Evolutionary conservation across 2,329 filamentous ascomycete species (phyloP), one percentile per base, ranked within the genome.

Genomic region (Phialophora expanda): DNA sequence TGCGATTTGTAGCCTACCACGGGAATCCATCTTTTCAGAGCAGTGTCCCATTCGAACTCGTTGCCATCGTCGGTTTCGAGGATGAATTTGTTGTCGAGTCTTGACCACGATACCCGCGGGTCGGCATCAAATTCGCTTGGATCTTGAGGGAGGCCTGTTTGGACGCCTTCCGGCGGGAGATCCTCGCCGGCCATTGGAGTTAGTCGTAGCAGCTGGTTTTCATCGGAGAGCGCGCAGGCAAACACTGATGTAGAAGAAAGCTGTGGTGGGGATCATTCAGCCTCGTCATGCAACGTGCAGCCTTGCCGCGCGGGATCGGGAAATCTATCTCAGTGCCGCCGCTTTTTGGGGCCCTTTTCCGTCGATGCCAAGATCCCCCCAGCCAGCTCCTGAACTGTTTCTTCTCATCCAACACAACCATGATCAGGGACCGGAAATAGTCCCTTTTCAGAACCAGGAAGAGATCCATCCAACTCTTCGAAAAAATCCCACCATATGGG

Each of bases 71-170:
- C 91, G 64, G 91, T 90, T 68, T 96, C 93, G 7, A 95, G 87
- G 61, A 95, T 86, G 80, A 89, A 94, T 76, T 92, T 94, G 74
- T 87, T 84, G 78, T 94, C 90, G 67, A 92, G 83, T 75, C 87
- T 90, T n/a, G 91, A 94, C 80, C 90, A 96, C 5, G 92, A 94
- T 74, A 97, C 91, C 72, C 93, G 90, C 30, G 91, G 86, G 76
- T 97, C 93, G 65, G 81, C 81, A 73, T 90, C 88, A 76, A 96
- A 96, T 56, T 90, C 85, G 64, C 86, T 83, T 14, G 85, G 83
- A 64, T 91, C 79, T 64, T 76, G 77, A 20, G 85, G 85, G 67
- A 86, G 86, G 4, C 69, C 69, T 9, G 69, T 64, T 22, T 66
- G 69, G 26, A 64, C 12, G 28, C 64, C 65, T 24, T 68, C 68